Evolutionary conservation across 495 filamentous ascomycete genomes (phyloP), one percentile per base, ranked within the genome.

Genomic region (Aspergillus carlsbadensis): DNA sequence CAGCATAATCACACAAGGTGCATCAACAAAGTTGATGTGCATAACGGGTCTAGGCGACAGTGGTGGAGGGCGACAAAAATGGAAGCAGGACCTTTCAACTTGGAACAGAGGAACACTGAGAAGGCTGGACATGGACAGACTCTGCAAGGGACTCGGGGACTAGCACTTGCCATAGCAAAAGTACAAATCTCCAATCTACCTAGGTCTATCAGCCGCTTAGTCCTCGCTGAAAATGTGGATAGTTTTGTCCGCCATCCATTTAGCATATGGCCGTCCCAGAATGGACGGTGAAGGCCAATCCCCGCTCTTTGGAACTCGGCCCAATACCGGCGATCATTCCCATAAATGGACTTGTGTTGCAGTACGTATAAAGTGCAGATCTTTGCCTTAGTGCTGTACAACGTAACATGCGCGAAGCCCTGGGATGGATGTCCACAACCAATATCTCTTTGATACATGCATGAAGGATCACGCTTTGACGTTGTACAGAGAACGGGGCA

Each of bases 291-390:
- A n/a, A 37, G 7, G 14, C 17, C 17, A 5, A 14, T 21, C 39
- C 36, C 45, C 44, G 54, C 35, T 41, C 29, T 29, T 29, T 44
- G 6, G 24, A 35, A 44, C 51, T 57, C 61, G 61, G 57, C 52
- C 61, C 55, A 60, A 58, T 64, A 64, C 60, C 61, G 61, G 61
- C 26, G 49, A 44, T 58, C 18, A 29, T 59, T 24, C 26, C 52
- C 52, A 60, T 37, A 48, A 33, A 21, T 45, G 24, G 24, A 10
- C 39, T 18, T 26, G 44, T 37, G 20, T 13, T 46, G n/a, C 31
- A 35, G 7, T 20, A 36, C 37, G 26, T 11, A 18, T 48, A 44
- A 36, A 22, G 8, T 31, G 36, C 37, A 36, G 54, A 57, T 50
- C 54, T 43, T 24, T 45, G 18, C 24, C n/a, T 18, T 47, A 48